These are phyloP conservation scores for Asterionellopsis glacialis DNA, from an alignment of 108 stramenopile genomes.

Conservation along the genomic window DNA sequence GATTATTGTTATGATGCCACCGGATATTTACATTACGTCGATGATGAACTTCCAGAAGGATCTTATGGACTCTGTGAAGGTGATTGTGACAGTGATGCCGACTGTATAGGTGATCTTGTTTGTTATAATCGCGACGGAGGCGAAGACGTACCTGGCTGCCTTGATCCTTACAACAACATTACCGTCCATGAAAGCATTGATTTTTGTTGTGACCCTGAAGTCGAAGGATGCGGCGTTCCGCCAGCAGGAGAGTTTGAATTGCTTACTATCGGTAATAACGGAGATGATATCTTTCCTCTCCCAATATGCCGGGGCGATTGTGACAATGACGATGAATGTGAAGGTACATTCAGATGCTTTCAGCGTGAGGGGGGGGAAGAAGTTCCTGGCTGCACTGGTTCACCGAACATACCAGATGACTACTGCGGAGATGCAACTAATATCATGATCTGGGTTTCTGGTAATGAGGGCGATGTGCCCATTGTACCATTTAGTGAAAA, in stretches of 20 bases:
- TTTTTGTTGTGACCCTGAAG: neutral
- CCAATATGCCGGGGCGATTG: constrained; percentile 33
- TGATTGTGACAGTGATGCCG: constrained; percentile 32
- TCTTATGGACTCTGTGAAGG: constrained; percentile 33
- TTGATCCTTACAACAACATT: neutral
- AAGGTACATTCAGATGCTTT: constrained; percentile 12
- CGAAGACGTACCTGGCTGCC: constrained; percentile 26
- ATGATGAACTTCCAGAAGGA: neutral
- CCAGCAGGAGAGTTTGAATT: neutral
- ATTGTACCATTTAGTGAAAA: too few species aligned
- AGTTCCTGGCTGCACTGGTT: constrained; percentile 25
- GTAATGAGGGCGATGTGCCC: too few species aligned
- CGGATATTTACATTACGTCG: neutral
- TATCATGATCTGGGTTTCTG: too few species aligned
- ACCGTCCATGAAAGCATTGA: neutral
- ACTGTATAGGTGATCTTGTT: constrained; percentile 28
- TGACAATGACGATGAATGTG: constrained; percentile 18
- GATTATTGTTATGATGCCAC: constrained; percentile 23
- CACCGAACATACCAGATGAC: constrained; percentile 20
- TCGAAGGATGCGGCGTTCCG: neutral
- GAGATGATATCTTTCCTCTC: constrained; percentile 20
- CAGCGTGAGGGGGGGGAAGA: constrained; percentile 18
- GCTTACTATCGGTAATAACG: too few species aligned
- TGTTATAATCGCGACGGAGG: constrained; percentile 29
- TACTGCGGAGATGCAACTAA: constrained; percentile 19